Evolutionary conservation across 2,329 filamentous ascomycete genomes (phyloP).

Genomic region (Leptosphaerulina australis): DNA sequence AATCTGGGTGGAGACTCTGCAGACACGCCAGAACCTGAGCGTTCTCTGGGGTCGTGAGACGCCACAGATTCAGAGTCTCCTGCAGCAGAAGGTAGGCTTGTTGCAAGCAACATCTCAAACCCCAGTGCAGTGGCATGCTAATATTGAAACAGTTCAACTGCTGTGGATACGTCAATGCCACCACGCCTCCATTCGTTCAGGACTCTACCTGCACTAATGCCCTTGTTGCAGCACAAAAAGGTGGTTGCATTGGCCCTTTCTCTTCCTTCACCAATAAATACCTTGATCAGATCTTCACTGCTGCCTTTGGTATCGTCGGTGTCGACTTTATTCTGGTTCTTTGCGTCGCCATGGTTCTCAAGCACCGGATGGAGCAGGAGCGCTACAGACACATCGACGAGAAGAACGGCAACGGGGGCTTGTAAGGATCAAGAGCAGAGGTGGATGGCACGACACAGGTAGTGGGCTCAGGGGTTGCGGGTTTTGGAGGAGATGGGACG

Average conservation of each 20-base stretch:
- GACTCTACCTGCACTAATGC: constrained; percentile 72
- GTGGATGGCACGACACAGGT: neutral
- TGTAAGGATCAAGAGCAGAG: constrained; percentile 24
- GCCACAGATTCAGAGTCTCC: constrained; percentile 65
- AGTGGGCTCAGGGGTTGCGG: constrained; percentile 9
- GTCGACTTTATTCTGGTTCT: constrained; percentile 70
- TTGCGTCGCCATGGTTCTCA: constrained; percentile 75
- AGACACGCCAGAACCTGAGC: constrained; percentile 67
- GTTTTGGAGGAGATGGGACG: constrained; percentile 30
- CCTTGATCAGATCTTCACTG: constrained; percentile 78
- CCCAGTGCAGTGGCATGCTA: too few relatives aligned
- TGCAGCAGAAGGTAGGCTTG: constrained; percentile 69
- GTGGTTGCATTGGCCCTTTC: constrained; percentile 72
- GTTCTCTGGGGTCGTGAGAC: constrained; percentile 66
- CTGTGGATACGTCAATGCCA: constrained; percentile 79
- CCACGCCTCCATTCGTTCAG: constrained; percentile 72
- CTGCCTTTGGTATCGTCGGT: constrained; percentile 79
- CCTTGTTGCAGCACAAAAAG: constrained; percentile 70
- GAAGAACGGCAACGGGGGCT: constrained; percentile 60
- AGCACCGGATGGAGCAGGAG: constrained; percentile 79
- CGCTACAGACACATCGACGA: constrained; percentile 81
- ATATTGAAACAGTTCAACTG: constrained; percentile 68
- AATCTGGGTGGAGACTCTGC: constrained; percentile 72
- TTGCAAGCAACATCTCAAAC: too few relatives aligned
- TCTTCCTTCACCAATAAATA: constrained; percentile 72